Conservation (phyloP, 805 yeast genomes). For the Candida saitoana region DNA sequence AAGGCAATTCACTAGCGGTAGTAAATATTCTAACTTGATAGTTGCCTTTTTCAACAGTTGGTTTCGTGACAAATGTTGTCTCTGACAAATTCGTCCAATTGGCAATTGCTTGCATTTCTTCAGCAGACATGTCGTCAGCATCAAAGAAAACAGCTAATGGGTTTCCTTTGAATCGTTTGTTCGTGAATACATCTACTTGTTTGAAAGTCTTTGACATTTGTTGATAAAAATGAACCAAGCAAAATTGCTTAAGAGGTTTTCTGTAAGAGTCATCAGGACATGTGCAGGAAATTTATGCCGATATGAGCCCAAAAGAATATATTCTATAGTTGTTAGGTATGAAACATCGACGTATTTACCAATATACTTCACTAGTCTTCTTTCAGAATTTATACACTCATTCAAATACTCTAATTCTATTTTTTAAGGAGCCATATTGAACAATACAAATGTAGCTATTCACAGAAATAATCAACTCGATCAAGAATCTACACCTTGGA, state of each 20-base stretch:
- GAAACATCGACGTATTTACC: too few species aligned
- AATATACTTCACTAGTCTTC: too few species aligned
- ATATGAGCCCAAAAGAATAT: too few species aligned
- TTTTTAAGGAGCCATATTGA: too few species aligned
- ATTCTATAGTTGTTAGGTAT: too few species aligned
- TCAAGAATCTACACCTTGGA: too few species aligned
- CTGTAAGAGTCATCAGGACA: not conserved
- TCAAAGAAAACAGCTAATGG: conserved; percentile 53
- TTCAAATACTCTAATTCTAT: too few species aligned
- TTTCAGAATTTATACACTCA: too few species aligned
- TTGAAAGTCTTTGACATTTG: conserved; percentile 12
- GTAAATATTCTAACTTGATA: conserved; percentile 50
- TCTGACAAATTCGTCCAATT: conserved; percentile 62
- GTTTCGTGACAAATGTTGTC: conserved; percentile 47
- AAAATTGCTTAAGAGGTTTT: too few species aligned
- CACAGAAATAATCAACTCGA: too few species aligned
- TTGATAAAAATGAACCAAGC: too few species aligned
- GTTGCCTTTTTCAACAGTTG: conserved; percentile 37
- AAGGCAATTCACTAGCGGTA: conserved; percentile 46
- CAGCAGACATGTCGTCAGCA: conserved; percentile 33
- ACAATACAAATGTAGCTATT: too few species aligned
- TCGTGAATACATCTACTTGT: conserved; percentile 45
- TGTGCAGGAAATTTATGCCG: not conserved
- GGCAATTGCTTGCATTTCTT: conserved; percentile 46
- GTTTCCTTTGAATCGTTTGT: conserved; percentile 41